Evolutionary conservation across 306 rosid species (phyloP).

Genomic region (Mimosa pudica): DNA sequence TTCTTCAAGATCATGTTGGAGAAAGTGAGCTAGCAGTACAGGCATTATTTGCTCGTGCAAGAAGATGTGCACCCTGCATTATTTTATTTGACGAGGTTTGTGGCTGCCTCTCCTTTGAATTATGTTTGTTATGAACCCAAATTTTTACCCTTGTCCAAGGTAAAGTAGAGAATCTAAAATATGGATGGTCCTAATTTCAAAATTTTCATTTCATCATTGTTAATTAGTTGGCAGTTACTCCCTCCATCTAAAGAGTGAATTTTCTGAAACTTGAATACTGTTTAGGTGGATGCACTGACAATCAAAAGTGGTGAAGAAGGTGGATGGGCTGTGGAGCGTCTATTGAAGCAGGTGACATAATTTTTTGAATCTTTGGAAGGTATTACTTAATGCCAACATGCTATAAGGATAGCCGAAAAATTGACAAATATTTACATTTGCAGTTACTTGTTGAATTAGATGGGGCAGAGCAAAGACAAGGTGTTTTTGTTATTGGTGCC

Average conservation of each 20-base stretch:
- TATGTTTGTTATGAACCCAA: background rate
- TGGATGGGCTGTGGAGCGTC: constrained; percentile 75
- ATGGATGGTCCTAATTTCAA: background rate
- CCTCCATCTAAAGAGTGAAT: too few relatives aligned
- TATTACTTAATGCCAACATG: constrained; percentile 5
- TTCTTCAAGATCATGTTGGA: constrained; percentile 86
- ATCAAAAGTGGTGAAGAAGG: constrained; percentile 83
- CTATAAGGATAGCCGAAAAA: background rate
- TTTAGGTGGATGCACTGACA: constrained; percentile 88
- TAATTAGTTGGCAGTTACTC: background rate
- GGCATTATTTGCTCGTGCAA: constrained; percentile 69
- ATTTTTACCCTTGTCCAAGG: background rate
- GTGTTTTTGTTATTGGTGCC: constrained; percentile 95
- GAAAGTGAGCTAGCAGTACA: constrained; percentile 82
- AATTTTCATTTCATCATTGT: background rate
- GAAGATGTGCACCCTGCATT: constrained; percentile 83
- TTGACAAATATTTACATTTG: constrained; percentile 25
- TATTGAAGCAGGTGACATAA: constrained; percentile 67
- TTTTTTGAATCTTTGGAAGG: background rate
- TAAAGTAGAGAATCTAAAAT: background rate
- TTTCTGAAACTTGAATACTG: constrained; percentile 2
- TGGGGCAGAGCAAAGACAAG: constrained; percentile 75
- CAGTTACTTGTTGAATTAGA: constrained; percentile 61
- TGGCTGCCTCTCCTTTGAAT: constrained; percentile 20
- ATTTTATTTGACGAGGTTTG: constrained; percentile 89